phyloP scores from a whole-genome alignment of 2,329 filamentous ascomycete genomes.

The Arachnopeziza araneosa region DNA sequence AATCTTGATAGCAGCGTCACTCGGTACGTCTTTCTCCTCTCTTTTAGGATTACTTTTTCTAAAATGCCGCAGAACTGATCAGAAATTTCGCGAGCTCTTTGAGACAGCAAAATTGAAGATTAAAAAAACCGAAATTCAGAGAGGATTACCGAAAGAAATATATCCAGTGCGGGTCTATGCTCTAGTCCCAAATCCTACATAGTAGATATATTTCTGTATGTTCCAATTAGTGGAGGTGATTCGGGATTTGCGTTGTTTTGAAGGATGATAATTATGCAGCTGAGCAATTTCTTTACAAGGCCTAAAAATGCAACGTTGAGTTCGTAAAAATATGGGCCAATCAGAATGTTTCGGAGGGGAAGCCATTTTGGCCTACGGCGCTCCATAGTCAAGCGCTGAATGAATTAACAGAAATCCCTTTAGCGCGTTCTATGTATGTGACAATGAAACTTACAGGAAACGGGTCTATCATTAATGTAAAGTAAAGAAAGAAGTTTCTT shows the following conservation, averaged over 20 bases:
- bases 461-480: too few relatives aligned
- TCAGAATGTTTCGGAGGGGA: too few relatives aligned
- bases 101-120: slow-evolving; percentile 61
- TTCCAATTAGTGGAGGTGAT: background rate
- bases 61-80: slow-evolving; percentile 50
- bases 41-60: background rate
- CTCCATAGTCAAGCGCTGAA: too few relatives aligned
- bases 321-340: background rate
- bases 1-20: slow-evolving; percentile 73
- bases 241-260: too few relatives aligned
- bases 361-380: too few relatives aligned
- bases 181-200: slow-evolving; percentile 34
- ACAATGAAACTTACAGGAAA: too few relatives aligned
- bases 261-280: too few relatives aligned
- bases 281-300: too few relatives aligned
- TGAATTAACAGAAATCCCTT: too few relatives aligned
- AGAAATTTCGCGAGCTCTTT: slow-evolving; percentile 67
- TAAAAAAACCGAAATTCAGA: slow-evolving; percentile 66
- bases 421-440: too few relatives aligned
- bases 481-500: too few relatives aligned
- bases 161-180: slow-evolving; percentile 77
- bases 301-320: too few relatives aligned
- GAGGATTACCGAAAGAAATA: slow-evolving; percentile 56
- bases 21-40: slow-evolving; percentile 36
- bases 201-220: background rate